Evolutionary conservation across 768 basidiomycete genomes (phyloP).

Genomic region (Kwoniella sp.): DNA sequence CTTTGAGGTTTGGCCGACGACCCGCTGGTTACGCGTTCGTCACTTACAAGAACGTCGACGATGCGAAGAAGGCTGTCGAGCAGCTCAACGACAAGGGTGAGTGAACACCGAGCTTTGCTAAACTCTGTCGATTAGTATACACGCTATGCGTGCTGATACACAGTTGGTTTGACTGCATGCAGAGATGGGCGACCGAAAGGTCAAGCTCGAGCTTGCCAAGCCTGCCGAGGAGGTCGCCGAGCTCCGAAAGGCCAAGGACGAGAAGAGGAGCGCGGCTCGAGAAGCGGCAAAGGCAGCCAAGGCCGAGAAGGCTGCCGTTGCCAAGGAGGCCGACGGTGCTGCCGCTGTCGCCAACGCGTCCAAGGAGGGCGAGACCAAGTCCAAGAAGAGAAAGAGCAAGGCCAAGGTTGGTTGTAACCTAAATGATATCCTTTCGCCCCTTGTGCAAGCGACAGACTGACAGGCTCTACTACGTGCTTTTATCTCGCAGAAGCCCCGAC

Average conservation of each 20-base stretch:
- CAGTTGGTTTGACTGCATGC: too few species aligned
- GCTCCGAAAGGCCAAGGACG: conserved; percentile 33
- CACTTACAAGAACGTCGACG: conserved; percentile 41
- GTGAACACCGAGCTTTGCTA: conserved; percentile 13
- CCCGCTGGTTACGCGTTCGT: conserved; percentile 54
- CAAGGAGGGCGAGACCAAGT: conserved; percentile 28
- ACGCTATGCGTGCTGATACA: neutral
- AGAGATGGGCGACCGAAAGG: conserved; percentile 57
- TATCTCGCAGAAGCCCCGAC: conserved; percentile 32
- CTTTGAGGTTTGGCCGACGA: conserved; percentile 39
- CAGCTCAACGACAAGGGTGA: conserved; percentile 50
- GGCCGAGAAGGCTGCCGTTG: conserved; percentile 25
- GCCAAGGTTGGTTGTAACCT: conserved; percentile 29
- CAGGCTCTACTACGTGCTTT: conserved; percentile 1
- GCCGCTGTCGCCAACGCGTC: conserved; percentile 33
- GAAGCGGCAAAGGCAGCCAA: conserved; percentile 35
- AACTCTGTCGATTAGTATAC: neutral
- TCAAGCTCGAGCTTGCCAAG: conserved; percentile 42
- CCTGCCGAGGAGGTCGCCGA: conserved; percentile 46
- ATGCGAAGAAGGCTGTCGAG: conserved; percentile 52
- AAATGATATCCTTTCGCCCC: conserved; percentile 1
- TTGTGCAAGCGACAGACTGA: too few species aligned
- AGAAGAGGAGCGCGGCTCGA: conserved; percentile 38
- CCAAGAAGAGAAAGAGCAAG: conserved; percentile 43
- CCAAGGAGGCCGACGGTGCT: conserved; percentile 24